Evolutionary conservation across 805 yeast genomes (phyloP), one percentile per base, ranked within the genome.

Genomic region (Suhomyces emberorum): DNA sequence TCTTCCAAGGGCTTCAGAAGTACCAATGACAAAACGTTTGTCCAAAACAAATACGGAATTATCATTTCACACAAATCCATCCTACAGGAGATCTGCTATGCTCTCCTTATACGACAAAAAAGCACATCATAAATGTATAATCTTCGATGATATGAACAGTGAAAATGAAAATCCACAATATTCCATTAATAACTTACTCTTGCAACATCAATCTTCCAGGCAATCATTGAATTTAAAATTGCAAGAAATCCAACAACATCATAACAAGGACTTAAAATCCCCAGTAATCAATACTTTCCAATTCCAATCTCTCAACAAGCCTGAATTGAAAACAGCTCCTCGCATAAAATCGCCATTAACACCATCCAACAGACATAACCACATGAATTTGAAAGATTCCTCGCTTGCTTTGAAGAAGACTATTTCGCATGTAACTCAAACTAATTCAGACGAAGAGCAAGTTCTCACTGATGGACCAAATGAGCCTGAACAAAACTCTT

Each of bases 11-110:
- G 44, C 54, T 3, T 32, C 48, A 3, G 66, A 64, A 15, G 35
- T 61, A 8, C 32, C 48, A 18, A 30, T 34, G 22, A 23, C 16
- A 5, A 53, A 48, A 22, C 52, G 49, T 29, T 38, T 63, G 27
- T 48, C 60, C 6, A 63, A 63, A 48, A 52, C 63, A 15, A 52
- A 43, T 30, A 65, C 69, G 6, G 65, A 64, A 39, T 47, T 55
- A 36, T 63, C 70, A 4, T 49, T 66, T 11, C 72, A 66, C 38
- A 65, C 72, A 3, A 67, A 65, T 35, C 68, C 74, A 1, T 65
- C 72, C 11, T 67, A 61, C 47, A 49, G 74, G 35, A 53, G 74
- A 33, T 61, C 69, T 18, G 72, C 72, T 7, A 68, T 68, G 74
- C 57, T 68, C 29, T 67, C 72, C 14, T 53, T 68, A 22, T 68